Evolutionary conservation across 768 basidiomycete species (phyloP), one percentile per base, ranked within the genome.

Genomic region (Aureoboletus auriporus): DNA sequence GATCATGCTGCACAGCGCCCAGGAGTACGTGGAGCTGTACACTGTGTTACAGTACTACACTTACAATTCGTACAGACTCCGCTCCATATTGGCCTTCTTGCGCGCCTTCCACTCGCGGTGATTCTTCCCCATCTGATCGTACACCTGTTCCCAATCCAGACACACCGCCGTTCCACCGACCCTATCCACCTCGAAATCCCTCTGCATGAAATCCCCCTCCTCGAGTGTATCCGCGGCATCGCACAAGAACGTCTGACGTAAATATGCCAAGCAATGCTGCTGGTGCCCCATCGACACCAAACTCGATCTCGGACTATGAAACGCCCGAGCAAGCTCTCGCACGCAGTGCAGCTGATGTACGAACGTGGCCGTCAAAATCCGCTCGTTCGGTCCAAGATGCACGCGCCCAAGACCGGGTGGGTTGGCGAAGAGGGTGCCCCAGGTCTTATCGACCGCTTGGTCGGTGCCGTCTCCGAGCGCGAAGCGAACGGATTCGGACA

Each of bases 261-360:
- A 52, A 49, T 71, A 73, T 39, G 68, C 64, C 2, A 72, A 45
- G 47, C 72, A 74, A 46, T 74, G 72, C 5, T 62, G 56, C 12
- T 64, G 41, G 36, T 71, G 70, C 11, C 5, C 39, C 13, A 8
- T 12, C 10, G 49, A 44, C 9, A 51, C 39, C 2, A 41, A 12
- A 6, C 26, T 39, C 26, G 46, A 44, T 35, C 49, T 39, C n/a
- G 42, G 49, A 11, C 11, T 30, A 14, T 43, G 52, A 38, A 54
- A 51, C 8, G 53, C 50, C 3, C 49, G 35, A 6, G 42, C 42
- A 8, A 54, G 46, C 35, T 51, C 46, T 11, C 42, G 43, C 6
- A 54, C 36, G 13, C 53, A 54, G 26, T 54, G 53, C 1, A 50
- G 30, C 9, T 50, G 52, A 8, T 54, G 52, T 3, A 44, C 29